phyloP scores from a whole-genome alignment of 2,329 filamentous ascomycete species.

The Colletotrichum musae region DNA sequence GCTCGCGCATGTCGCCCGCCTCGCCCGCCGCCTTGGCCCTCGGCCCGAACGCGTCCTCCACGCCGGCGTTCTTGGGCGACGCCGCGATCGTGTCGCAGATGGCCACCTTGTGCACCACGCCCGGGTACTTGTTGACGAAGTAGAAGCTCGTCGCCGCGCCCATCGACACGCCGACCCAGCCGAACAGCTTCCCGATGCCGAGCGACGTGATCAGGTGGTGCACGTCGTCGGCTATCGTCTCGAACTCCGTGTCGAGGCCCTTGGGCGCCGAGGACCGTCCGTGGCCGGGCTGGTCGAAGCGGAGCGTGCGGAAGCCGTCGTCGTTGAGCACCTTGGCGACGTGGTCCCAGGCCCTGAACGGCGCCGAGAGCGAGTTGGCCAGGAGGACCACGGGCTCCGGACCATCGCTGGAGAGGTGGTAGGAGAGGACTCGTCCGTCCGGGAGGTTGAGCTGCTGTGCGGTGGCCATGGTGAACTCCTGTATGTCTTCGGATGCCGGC shows the following conservation, averaged over 20 bases:
- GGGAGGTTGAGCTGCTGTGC: slow-evolving; percentile 45
- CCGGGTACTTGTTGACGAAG: slow-evolving; percentile 56
- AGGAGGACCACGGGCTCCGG: slow-evolving; percentile 53
- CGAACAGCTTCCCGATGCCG: slow-evolving; percentile 50
- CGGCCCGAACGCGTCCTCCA: slow-evolving; percentile 53
- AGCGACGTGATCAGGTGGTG: slow-evolving; percentile 51
- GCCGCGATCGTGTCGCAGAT: slow-evolving; percentile 57
- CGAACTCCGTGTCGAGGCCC: slow-evolving; percentile 55
- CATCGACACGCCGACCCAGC: slow-evolving; percentile 63
- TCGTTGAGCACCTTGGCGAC: slow-evolving; percentile 52
- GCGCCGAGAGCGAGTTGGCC: slow-evolving; percentile 56
- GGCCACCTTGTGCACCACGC: slow-evolving; percentile 54
- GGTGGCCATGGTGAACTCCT: slow-evolving; percentile 41
- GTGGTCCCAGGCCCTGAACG: slow-evolving; percentile 56
- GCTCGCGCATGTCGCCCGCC: slow-evolving; percentile 49
- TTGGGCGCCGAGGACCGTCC: slow-evolving; percentile 54
- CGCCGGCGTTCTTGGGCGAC: slow-evolving; percentile 54
- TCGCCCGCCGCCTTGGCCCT: slow-evolving; percentile 53
- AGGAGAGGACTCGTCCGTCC: slow-evolving; percentile 48
- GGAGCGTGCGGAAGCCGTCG: slow-evolving; percentile 56
- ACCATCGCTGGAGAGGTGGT: slow-evolving; percentile 47
- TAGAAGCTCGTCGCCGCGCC: slow-evolving; percentile 57
- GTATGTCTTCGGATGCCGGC: slow-evolving; percentile 41
- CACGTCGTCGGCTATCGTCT: slow-evolving; percentile 56
- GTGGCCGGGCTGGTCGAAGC: slow-evolving; percentile 61